phyloP scores from a whole-genome alignment of 805 yeast species.

The Diddensiella transvaalensis region DNA sequence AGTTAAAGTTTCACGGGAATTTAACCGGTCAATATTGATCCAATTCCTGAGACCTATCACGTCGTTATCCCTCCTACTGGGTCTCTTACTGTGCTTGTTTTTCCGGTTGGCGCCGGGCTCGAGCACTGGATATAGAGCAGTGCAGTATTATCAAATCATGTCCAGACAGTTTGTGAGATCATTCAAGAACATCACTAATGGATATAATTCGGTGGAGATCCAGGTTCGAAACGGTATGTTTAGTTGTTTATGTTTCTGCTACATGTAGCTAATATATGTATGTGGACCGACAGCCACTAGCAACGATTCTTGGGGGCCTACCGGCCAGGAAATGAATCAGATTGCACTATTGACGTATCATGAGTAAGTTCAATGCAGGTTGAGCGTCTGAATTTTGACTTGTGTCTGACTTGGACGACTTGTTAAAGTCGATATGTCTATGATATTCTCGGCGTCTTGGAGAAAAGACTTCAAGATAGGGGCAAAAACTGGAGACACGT shows the following conservation, averaged over 20 bases:
- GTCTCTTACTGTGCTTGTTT: too few species aligned
- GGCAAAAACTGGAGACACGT: conserved; percentile 98
- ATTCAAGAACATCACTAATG: conserved; percentile 82
- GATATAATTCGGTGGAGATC: conserved; percentile 81
- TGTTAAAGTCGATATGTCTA: conserved; percentile 54
- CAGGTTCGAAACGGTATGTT: conserved; percentile 63
- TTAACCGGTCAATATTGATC: too few species aligned
- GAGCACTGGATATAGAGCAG: too few species aligned
- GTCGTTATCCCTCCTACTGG: too few species aligned
- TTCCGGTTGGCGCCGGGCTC: too few species aligned
- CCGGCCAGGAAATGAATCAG: conserved; percentile 75
- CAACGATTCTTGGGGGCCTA: conserved; percentile 81
- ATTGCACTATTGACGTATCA: conserved; percentile 72
- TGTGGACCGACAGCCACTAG: conserved; percentile 58
- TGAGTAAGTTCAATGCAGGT: conserved; percentile 22
- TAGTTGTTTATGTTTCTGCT: too few species aligned
- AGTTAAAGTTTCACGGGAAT: too few species aligned
- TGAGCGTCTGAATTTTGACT: neutral
- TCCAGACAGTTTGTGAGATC: conserved; percentile 68
- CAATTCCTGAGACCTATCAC: too few species aligned
- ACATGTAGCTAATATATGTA: neutral
- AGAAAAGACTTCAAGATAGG: conserved; percentile 86
- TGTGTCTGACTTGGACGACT: neutral
- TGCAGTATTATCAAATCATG: too few species aligned
- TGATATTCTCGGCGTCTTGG: conserved; percentile 89